Base-by-base conservation (phyloP, 768 basidiomycete species). In the Agrocybe pediades region DNA sequence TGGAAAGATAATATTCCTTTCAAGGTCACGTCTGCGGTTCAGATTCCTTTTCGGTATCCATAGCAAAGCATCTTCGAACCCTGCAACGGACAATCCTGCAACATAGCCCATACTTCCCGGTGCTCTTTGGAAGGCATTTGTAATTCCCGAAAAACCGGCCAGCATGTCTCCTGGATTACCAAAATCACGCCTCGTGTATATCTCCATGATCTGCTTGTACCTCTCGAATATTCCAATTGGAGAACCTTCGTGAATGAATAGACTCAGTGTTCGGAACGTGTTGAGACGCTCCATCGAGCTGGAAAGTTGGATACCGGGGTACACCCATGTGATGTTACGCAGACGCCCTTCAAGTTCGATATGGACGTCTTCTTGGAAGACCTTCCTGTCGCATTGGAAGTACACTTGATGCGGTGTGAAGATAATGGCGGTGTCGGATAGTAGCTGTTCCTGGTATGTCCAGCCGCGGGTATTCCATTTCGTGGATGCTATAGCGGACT, bases 21-120 rank as follows among this genome's bases (percentile, higher is more conserved):
- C 13, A n/a, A 36, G 11, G 33, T 36, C n/a, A 13, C 33, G 33
- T 36, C 33, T 36, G 3, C 33, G 33, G 4, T 5, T 4, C 4
- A 36, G 33, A 13, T 11, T 4, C 5, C 33, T n/a, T n/a, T 36
- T 36, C 11, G 33, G 33, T 13, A 36, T n/a, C 33, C 33, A 36
- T 36, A 36, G 11, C 33, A 36, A 44, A 29, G 46, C 15, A 48
- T 48, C 30, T 30, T 27, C 26, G 26, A 48, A 30, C 26, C 46
- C 46, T 1, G 17, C 46, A 1, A 48, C 29, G 6, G 46, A 48
- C 17, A 48, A 15, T 9, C 46, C 46, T 17, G 26, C 46, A 21
- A 48, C 46, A 27, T 48, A 48, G 3, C 46, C 46, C 46, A 48
- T 48, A 27, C 46, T 48, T n/a, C 27, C 46, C 16, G 46, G 46